Evolutionary conservation across 2,329 filamentous ascomycete species (phyloP).

Genomic region (Scytalidium sp.): DNA sequence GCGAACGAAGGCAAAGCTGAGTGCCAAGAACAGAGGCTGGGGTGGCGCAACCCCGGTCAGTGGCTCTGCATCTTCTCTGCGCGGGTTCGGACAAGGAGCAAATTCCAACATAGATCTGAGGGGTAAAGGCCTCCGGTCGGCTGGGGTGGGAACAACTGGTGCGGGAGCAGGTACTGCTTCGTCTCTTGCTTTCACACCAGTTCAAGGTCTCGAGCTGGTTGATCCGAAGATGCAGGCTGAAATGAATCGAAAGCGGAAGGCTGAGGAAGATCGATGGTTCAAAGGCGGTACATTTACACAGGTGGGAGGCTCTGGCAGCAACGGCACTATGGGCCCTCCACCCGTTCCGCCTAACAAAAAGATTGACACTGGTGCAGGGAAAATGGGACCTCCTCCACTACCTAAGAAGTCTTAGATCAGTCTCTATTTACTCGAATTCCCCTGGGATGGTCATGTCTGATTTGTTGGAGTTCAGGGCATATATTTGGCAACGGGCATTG

Average conservation of each 20-base stretch:
- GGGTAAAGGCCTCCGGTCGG: slow-evolving; percentile 69
- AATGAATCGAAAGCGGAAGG: slow-evolving; percentile 84
- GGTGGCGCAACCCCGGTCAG: slow-evolving; percentile 64
- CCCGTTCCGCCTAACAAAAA: slow-evolving; percentile 64
- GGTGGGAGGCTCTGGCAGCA: slow-evolving; percentile 52
- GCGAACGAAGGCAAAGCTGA: slow-evolving; percentile 87
- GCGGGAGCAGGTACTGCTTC: slow-evolving; percentile 72
- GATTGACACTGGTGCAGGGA: slow-evolving; percentile 59
- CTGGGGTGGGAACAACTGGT: slow-evolving; percentile 74
- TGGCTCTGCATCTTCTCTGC: slow-evolving; percentile 76
- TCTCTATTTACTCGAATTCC: neutral
- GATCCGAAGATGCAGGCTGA: slow-evolving; percentile 90
- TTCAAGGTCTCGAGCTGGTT: slow-evolving; percentile 91
- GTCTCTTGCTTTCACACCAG: slow-evolving; percentile 87
- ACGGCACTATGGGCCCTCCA: slow-evolving; percentile 82
- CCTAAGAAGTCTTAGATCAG: slow-evolving; percentile 19
- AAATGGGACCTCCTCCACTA: slow-evolving; percentile 34
- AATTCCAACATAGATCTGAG: slow-evolving; percentile 66
- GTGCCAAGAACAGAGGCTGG: slow-evolving; percentile 96
- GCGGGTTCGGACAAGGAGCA: slow-evolving; percentile 67
- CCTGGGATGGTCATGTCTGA: neutral
- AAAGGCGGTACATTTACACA: slow-evolving; percentile 97
- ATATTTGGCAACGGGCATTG: slow-evolving; percentile 8
- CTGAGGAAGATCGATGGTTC: slow-evolving; percentile 95
- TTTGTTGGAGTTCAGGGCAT: neutral